Base-by-base conservation (phyloP, 2,329 filamentous ascomycete genomes). In the Talaromyces sp. region DNA sequence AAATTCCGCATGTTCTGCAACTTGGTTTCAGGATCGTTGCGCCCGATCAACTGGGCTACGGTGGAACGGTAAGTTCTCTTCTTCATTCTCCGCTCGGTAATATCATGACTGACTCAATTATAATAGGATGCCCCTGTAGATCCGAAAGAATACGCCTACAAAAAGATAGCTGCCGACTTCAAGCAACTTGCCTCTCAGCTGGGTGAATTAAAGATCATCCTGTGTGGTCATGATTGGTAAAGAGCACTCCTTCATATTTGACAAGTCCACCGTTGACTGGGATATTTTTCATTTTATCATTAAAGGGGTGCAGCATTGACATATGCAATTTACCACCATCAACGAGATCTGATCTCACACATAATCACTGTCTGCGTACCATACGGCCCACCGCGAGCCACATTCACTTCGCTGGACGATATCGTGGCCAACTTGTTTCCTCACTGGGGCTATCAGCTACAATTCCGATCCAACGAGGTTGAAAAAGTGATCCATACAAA, bases 171-270 rank as follows among this genome's bases (percentile, higher is more conserved):
- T 19, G 84, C 87, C 58, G 91, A 96, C 69, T 83, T 97, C 65
- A 87, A 85, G 24, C 86, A 85, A 63, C 81, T 97, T 26, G 85
- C 88, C 7, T 78, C 77, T 61, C 81, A 87, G 41, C 73, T 87
- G 4, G 77, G 78, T 3, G 77, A 79, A 57, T 78, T 71, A 50
- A 79, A 73, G 54, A 88, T 96, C 69, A 87, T 97, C 60, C 82
- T 97, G 14, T 91, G 92, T 54, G 93, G 92, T 8, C 93, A 97
- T 77, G 93, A 97, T 76, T 97, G 93, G 85, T 77, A 72, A 11
- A 19, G 9, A 24, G 7, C 27, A 9, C 27, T 29, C 11, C 8
- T 46, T 7, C 43, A 24, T 24, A 24, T 24, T 21, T 21, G 43
- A 9, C 43, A 46, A 19, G 12, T 3, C 21, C 8, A 21, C 32